Base-by-base conservation (phyloP, 768 basidiomycete species). In the Suillus plorans region DNA sequence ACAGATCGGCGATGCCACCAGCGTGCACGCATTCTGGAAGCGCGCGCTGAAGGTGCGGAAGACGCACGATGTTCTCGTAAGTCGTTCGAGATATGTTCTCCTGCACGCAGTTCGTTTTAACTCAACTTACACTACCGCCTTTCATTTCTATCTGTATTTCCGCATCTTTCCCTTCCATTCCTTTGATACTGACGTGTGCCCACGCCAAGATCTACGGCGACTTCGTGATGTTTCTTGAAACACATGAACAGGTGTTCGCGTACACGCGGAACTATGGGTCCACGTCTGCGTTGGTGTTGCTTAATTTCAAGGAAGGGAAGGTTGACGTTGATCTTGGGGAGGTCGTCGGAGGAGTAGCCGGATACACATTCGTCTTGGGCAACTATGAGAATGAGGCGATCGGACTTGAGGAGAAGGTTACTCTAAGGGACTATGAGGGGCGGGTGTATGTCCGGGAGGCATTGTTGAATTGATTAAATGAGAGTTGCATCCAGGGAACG, bases 131-230 rank as follows among this genome's bases (percentile, higher is more conserved):
- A 41, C 13, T 39, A 13, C 37, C 13, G 13, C 41, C 41, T 8
- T 36, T 56, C 55, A 36, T n/a, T 56, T 22, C 20, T n/a, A 36
- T 56, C 20, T 34, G 10, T 36, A 36, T 56, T 5, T 34, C 55
- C 52, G 50, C 37, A 9, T 8, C 31, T 49, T 6, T 16, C 36
- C 53, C n/a, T 56, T 36, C n/a, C 34, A 56, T 56, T 36, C 18
- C 20, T 56, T n/a, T 20, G 4, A 25, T 22, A 28, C 28, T 55
- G 5, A 31, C 28, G 34, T 22, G n/a, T 60, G 34, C 34, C 55
- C n/a, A 13, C 3, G 20, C 34, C 34, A 56, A 89, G 88, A 80
- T 85, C 3, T 87, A 87, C 70, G 91, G 90, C n/a, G 80, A 82
- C 47, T 92, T 90, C 69, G 69, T 72, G 9, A 80, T 85, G 39